Conservation (phyloP, 2,329 filamentous ascomycete genomes). For the Fusarium nelsonii region DNA sequence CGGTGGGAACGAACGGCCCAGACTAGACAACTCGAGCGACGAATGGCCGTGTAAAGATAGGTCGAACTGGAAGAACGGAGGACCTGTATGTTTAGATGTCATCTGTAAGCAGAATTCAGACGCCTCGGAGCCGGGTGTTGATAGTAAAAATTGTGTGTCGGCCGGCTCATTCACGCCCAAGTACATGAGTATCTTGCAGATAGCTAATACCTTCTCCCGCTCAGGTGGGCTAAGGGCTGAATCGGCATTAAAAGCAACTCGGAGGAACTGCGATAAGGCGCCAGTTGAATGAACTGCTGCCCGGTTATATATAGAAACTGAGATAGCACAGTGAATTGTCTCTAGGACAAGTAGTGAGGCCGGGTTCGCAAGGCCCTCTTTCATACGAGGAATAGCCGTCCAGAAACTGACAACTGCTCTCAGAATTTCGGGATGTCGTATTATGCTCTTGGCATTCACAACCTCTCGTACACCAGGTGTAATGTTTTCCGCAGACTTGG, state of each 20-base stretch:
- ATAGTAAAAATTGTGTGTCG: constrained; percentile 81
- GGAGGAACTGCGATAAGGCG: constrained; percentile 74
- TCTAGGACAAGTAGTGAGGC: constrained; percentile 75
- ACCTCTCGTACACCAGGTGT: constrained; percentile 60
- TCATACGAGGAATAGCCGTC: constrained; percentile 68
- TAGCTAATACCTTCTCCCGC: constrained; percentile 68
- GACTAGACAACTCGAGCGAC: constrained; percentile 88
- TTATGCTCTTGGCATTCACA: constrained; percentile 63
- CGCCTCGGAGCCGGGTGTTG: constrained; percentile 63
- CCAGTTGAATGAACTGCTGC: constrained; percentile 78
- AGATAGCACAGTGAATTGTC: constrained; percentile 69
- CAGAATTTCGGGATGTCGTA: constrained; percentile 73
- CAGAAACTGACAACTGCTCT: constrained; percentile 73
- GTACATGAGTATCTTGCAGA: constrained; percentile 77
- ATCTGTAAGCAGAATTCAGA: constrained; percentile 80
- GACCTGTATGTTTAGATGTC: constrained; percentile 79
- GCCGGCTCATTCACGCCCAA: constrained; percentile 84
- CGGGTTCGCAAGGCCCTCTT: constrained; percentile 59
- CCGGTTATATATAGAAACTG: constrained; percentile 76
- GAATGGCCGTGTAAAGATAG: constrained; percentile 88
- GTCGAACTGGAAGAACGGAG: constrained; percentile 94
- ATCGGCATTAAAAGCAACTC: constrained; percentile 67
- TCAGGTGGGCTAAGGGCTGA: constrained; percentile 67
- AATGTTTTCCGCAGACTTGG: constrained; percentile 54
- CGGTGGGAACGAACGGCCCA: constrained; percentile 88